Conservation (phyloP, 345 rosid species). For the Gynandropsis gynandra region DNA sequence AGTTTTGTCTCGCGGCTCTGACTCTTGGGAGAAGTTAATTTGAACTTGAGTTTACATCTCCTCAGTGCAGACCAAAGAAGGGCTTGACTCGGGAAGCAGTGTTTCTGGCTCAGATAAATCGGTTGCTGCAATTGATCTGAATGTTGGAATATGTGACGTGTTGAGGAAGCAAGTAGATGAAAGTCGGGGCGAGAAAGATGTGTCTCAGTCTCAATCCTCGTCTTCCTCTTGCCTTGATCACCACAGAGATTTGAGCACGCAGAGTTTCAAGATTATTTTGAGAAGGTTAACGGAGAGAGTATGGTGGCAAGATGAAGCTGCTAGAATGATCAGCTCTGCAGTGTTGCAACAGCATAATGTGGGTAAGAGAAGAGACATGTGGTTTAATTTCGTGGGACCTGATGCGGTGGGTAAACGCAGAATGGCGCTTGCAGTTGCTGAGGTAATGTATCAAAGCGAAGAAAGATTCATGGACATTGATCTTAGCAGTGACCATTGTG, state of each 20-base stretch:
- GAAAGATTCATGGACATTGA: slow-evolving; percentile 49
- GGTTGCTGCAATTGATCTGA: slow-evolving; percentile 50
- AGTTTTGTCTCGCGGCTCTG: not conserved
- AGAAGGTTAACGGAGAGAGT: slow-evolving; percentile 41
- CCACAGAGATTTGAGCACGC: slow-evolving; percentile 20
- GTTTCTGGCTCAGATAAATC: slow-evolving; percentile 28
- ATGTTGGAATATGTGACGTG: slow-evolving; percentile 35
- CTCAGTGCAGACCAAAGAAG: slow-evolving; percentile 68
- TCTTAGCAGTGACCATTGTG: slow-evolving; percentile 33
- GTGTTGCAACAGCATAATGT: slow-evolving; percentile 18
- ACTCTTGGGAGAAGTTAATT: slow-evolving; percentile 21
- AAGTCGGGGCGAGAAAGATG: slow-evolving; percentile 16
- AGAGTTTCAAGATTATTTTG: slow-evolving; percentile 45
- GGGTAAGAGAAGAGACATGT: slow-evolving; percentile 36
- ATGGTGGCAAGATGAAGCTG: slow-evolving; percentile 55
- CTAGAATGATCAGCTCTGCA: slow-evolving; percentile 28
- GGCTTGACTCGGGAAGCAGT: slow-evolving; percentile 19
- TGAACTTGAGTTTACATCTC: slow-evolving; percentile 35
- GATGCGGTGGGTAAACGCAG: slow-evolving; percentile 45
- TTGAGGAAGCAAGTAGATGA: slow-evolving; percentile 21
- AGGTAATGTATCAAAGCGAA: slow-evolving; percentile 39
- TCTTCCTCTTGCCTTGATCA: slow-evolving; percentile 33
- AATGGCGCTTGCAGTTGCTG: slow-evolving; percentile 54
- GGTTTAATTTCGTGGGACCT: slow-evolving; percentile 52
- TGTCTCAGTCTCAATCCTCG: slow-evolving; percentile 30